These are phyloP conservation scores for Saccharomycopsis microspora DNA, from an alignment of 805 yeast species.

Conservation along the genomic window DNA sequence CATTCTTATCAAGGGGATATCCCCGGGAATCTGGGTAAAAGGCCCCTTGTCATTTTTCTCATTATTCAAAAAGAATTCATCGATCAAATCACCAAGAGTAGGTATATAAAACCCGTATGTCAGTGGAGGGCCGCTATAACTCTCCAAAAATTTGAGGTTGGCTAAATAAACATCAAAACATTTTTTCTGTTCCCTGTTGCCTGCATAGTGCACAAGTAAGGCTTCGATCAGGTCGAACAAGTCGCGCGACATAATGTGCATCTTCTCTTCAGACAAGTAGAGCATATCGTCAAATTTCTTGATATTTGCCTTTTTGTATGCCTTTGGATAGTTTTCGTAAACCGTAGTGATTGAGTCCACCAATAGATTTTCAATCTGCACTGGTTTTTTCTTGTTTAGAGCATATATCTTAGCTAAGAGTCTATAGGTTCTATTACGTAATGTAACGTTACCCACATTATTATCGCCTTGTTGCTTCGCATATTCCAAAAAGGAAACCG, in stretches of 20 bases:
- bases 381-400: neutral
- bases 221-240: slow-evolving; percentile 19
- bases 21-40: slow-evolving; percentile 12
- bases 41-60: slow-evolving; percentile 11
- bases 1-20: slow-evolving; percentile 28
- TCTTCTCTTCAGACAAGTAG: neutral
- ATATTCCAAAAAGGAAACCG: slow-evolving; percentile 21
- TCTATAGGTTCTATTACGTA: slow-evolving; percentile 21
- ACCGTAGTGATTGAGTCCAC: neutral
- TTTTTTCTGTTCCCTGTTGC: slow-evolving; percentile 14
- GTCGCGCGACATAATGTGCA: slow-evolving; percentile 17
- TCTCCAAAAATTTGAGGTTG: slow-evolving; percentile 20
- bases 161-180: slow-evolving; percentile 27
- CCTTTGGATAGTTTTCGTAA: neutral
- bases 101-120: slow-evolving; percentile 2
- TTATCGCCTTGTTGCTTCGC: neutral
- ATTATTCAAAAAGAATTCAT: slow-evolving; percentile 1
- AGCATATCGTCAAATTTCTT: slow-evolving; percentile 1
- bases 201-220: slow-evolving; percentile 19
- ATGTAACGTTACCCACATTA: slow-evolving; percentile 7
- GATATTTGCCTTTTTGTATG: neutral
- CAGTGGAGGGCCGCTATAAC: neutral
- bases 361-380: neutral
- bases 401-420: slow-evolving; percentile 25
- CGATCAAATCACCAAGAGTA: neutral